Evolutionary conservation across 2,329 filamentous ascomycete genomes (phyloP), one percentile per base, ranked within the genome.

Genomic region (Cryoendolithus antarcticus): DNA sequence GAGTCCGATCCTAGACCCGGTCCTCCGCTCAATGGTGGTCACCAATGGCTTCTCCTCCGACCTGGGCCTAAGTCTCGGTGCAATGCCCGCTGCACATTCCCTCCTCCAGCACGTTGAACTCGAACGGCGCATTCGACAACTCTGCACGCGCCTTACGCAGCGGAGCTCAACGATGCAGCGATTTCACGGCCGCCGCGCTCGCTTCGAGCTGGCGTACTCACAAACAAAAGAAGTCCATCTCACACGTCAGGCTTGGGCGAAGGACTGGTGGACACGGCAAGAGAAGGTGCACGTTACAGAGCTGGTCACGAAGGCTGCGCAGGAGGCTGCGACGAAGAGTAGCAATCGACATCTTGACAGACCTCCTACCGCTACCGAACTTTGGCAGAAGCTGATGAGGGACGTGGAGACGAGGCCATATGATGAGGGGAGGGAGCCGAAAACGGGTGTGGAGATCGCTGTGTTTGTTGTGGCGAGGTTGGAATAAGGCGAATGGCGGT

Each of bases 261-360:
- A 58, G 27, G 70, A 77, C 40, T 79, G 75, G 75, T 80, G 72
- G 64, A 69, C 74, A 35, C 73, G 76, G 50, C 76, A 80, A 51
- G 76, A 80, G 52, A 74, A 74, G 48, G 62, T 68, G 8, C 65
- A 75, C 9, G 69, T 79, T 37, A 67, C 72, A 43, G 69, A 71
- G 21, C 61, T 69, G 4, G 57, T 68, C 37, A 62, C 56, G n/a
- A 61, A 59, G 29, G 65, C 62, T 45, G 65, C 65, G 37, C 61
- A 63, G 29, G 63, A 64, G 40, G 60, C 62, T 13, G 59, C 63
- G 39, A 61, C 60, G 48, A 58, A 62, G 30, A 50, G 49, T 42
- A 56, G 50, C 40, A 55, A 57, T 42, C 46, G 48, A 37, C 47
- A 60, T 35, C 44, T 56, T 13, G 53, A 56, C 10, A 48, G 52